Percentiles rank a stretch among this genome's conserved stretches.
These are phyloP conservation scores for Lathyrus aphaca DNA, from an alignment of 306 rosid genomes.

Conservation along the genomic window DNA sequence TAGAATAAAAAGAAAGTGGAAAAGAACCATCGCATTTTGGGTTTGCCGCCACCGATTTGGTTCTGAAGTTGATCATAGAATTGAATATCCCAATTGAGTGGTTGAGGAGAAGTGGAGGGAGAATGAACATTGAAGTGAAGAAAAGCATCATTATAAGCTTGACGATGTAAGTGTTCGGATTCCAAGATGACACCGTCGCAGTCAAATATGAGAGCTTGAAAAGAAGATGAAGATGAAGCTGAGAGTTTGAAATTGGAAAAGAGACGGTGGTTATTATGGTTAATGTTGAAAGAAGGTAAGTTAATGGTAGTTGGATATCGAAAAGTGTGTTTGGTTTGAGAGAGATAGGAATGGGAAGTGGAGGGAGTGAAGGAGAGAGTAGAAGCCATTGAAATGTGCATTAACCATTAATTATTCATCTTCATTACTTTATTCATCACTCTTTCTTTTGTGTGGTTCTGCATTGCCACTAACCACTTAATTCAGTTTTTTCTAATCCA, in stretches of 20 bases:
- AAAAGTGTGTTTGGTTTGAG: conserved; percentile 36
- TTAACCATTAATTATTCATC: background rate
- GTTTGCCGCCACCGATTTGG: conserved; percentile 89
- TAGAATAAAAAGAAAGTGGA: background rate
- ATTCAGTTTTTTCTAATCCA: too few species aligned
- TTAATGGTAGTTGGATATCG: conserved; percentile 37
- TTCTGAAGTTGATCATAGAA: conserved; percentile 90
- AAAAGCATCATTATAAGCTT: conserved; percentile 89
- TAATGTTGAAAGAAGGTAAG: conserved; percentile 33
- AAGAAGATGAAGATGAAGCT: conserved; percentile 50
- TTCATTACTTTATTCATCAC: conserved; percentile 25
- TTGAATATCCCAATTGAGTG: conserved; percentile 70
- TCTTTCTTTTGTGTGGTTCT: conserved; percentile 55
- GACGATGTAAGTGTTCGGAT: conserved; percentile 93
- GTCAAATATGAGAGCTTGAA: conserved; percentile 85
- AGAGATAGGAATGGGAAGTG: conserved; percentile 35
- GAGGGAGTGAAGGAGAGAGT: conserved; percentile 32
- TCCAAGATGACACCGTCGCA: conserved; percentile 93
- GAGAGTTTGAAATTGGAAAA: conserved; percentile 48
- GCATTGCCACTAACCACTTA: background rate
- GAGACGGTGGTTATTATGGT: conserved; percentile 7
- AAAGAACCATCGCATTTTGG: conserved; percentile 91
- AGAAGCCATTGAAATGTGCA: conserved; percentile 52
- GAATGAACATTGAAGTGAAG: conserved; percentile 69
- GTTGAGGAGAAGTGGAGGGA: conserved; percentile 48